phyloP scores from a whole-genome alignment of 2,329 filamentous ascomycete genomes.

The Eutypa lata region DNA sequence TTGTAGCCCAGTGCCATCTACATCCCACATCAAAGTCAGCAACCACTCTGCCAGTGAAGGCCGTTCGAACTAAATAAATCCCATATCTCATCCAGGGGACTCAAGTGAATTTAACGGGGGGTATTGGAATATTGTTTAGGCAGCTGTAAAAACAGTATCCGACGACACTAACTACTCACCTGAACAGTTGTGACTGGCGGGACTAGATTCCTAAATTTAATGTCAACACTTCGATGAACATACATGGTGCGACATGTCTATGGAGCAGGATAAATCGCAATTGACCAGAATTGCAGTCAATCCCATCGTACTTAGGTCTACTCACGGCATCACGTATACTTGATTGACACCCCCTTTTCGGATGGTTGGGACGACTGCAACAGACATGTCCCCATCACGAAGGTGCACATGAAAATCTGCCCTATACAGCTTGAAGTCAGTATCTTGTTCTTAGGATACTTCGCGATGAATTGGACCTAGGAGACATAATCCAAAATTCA shows the following conservation, averaged over 20 bases:
- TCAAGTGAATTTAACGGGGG: too few relatives aligned
- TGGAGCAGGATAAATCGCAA: background rate
- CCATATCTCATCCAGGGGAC: too few relatives aligned
- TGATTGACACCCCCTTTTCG: constrained; percentile 48
- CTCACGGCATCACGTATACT: constrained; percentile 48
- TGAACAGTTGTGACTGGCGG: constrained; percentile 46
- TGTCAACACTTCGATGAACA: background rate
- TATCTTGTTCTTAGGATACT: background rate
- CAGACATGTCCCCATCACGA: constrained; percentile 48
- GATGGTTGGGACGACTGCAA: constrained; percentile 47
- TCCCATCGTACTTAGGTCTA: background rate
- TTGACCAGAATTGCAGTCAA: background rate
- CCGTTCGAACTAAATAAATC: background rate
- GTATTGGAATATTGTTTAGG: too few relatives aligned
- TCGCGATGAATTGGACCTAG: background rate
- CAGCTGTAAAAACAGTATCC: too few relatives aligned
- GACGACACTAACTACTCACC: too few relatives aligned
- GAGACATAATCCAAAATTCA: too few relatives aligned
- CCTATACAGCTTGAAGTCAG: background rate
- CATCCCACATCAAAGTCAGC: constrained; percentile 14
- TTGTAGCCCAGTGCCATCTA: constrained; percentile 45
- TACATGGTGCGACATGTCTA: too few relatives aligned
- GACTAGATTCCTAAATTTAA: constrained; percentile 37
- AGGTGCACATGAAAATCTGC: constrained; percentile 41
- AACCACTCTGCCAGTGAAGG: background rate